phyloP scores from a whole-genome alignment of 2,329 filamentous ascomycete genomes.

The Pseudocercospora musae region DNA sequence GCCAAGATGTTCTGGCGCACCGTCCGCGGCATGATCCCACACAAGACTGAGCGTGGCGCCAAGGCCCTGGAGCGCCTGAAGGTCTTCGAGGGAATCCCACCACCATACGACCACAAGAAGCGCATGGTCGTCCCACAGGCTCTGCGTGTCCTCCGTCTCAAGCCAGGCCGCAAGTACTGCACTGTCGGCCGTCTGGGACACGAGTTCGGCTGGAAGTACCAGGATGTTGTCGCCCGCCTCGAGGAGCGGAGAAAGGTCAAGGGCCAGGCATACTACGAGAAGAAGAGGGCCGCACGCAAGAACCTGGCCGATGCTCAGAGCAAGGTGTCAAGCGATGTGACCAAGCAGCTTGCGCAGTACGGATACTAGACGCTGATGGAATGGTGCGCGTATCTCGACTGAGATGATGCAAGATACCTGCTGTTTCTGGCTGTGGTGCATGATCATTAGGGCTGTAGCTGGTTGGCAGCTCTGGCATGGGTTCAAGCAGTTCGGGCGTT shows the following conservation, averaged over 20 bases:
- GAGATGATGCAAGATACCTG: constrained; percentile 6
- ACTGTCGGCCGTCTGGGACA: constrained; percentile 95
- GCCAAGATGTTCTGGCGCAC: constrained; percentile 99
- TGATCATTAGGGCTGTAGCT: constrained; percentile 16
- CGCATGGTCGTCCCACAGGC: constrained; percentile 99
- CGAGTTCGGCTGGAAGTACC: constrained; percentile 99
- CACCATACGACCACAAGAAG: constrained; percentile 99
- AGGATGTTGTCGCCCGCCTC: constrained; percentile 95
- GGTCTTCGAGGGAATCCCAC: constrained; percentile 99
- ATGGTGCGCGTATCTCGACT: constrained; percentile 4
- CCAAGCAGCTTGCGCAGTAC: constrained; percentile 80
- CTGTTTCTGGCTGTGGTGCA: constrained; percentile 9
- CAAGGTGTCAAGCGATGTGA: constrained; percentile 80
- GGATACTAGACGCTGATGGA: constrained; percentile 68
- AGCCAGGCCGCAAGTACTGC: constrained; percentile 99
- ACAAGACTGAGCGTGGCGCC: constrained; percentile 98
- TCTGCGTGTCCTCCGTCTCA: constrained; percentile 90
- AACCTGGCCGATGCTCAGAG: constrained; percentile 91
- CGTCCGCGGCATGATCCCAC: constrained; percentile 99
- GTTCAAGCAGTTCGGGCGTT: constrained; percentile 17
- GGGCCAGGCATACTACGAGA: constrained; percentile 98
- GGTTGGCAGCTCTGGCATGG: constrained; percentile 13
- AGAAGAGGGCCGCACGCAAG: constrained; percentile 95
- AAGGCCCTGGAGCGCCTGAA: constrained; percentile 97
- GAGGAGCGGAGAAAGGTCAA: constrained; percentile 99